Conservation (phyloP, 106 monocot species). For the Hemerocallis citrina region DNA sequence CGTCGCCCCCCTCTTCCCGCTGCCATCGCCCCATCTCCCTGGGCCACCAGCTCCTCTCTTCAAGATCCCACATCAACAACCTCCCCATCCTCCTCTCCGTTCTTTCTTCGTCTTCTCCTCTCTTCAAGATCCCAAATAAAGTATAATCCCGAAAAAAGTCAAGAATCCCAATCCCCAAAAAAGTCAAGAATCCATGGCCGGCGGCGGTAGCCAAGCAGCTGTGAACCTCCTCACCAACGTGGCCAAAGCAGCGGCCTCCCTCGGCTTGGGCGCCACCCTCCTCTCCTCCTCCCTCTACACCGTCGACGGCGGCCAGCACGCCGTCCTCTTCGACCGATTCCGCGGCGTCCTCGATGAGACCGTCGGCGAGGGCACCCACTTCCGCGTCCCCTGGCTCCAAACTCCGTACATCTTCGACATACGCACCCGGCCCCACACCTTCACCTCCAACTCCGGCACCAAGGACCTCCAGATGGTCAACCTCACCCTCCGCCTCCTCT, state of each 20-base stretch:
- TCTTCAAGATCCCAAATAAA: too few relatives aligned
- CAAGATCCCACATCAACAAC: too few relatives aligned
- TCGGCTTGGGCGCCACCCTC: constrained; percentile 13
- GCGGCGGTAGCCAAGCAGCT: constrained; percentile 18
- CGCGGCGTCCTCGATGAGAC: constrained; percentile 77
- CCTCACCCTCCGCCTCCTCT: constrained; percentile 80
- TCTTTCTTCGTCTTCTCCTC: too few relatives aligned
- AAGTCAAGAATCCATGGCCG: constrained; percentile 2
- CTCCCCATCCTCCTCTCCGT: too few relatives aligned
- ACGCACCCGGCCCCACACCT: constrained; percentile 89
- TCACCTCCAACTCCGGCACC: constrained; percentile 87
- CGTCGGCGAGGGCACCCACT: constrained; percentile 86
- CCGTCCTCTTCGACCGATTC: constrained; percentile 92
- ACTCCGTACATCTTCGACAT: constrained; percentile 93
- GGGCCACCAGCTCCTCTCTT: too few relatives aligned
- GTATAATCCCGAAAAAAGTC: too few relatives aligned
- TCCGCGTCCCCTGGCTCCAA: constrained; percentile 86
- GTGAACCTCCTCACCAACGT: constrained; percentile 21
- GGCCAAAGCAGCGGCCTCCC: constrained; percentile 15
- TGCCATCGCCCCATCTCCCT: too few relatives aligned
- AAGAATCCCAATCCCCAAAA: too few relatives aligned
- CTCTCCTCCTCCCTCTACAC: constrained; percentile 64
- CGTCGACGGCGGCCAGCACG: constrained; percentile 91
- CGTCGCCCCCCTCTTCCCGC: too few relatives aligned
- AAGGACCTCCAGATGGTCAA: constrained; percentile 98